Base-by-base conservation (phyloP, 2,329 filamentous ascomycete genomes). In the Ascochyta viciae-villosae region DNA sequence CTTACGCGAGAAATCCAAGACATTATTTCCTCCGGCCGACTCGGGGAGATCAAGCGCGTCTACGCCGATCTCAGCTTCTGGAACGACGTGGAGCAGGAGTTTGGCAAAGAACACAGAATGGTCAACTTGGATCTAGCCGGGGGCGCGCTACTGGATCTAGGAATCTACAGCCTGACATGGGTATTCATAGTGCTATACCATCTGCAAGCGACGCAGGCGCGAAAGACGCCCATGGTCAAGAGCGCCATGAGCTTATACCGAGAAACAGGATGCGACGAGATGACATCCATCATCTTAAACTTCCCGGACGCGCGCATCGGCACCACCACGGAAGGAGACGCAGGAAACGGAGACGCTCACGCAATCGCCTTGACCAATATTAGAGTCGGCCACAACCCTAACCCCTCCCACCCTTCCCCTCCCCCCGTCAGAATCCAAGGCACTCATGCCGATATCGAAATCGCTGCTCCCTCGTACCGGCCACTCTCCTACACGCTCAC, bases 151-250 rank as follows among this genome's bases (percentile, higher is more conserved):
- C 82, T 96, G 46, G 92, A 96, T 74, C 80, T 96, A 49, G 92
- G 92, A 54, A 89, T 96, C 74, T 96, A 96, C 79, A 86, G 89
- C 42, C 77, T 96, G 58, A 96, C 91, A 24, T 96, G 92, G 92
- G 83, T 94, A 7, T 95, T 94, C 82, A 90, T 95, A 77, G 88
- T 88, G 38, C 82, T 96, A 33, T 96, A 96, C 77, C 90, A 92
- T 73, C 15, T 56, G 6, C 53, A 56, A 85, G 89, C 26, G 13
- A 70, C 16, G 70, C 77, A 3, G 13, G 72, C 83, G 49, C 89
- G 90, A 65, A 83, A 89, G 73, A 69, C 82, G 0, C 92, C 92
- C 1, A 81, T 78, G n/a, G 87, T 94, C 2, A 77, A 86, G 5
- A 40, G 31, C 9, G 39, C 33, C n/a, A 39, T 57, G 24, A 52